phyloP scores from a whole-genome alignment of 176 grass and related monocot species.

The Avena insularis region DNA sequence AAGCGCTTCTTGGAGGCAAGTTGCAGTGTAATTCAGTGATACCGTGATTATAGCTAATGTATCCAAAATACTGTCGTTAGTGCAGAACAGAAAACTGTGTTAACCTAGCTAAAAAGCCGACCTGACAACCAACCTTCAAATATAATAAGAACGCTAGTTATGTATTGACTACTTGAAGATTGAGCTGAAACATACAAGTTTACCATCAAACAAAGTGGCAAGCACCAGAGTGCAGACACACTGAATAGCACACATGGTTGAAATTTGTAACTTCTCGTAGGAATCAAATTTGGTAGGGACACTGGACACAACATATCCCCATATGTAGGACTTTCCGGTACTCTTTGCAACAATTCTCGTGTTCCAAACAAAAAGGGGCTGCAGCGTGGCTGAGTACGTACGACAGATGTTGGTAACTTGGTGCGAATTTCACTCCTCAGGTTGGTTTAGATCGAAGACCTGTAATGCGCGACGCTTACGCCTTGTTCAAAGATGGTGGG shows the following conservation, averaged over 20 bases:
- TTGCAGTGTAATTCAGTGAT: neutral
- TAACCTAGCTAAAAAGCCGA: neutral
- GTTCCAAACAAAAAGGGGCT: neutral
- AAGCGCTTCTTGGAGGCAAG: slow-evolving; percentile 85
- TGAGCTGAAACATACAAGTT: neutral
- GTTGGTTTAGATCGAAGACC: slow-evolving; percentile 77
- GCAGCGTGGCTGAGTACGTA: neutral
- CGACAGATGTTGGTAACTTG: neutral
- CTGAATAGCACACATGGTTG: no score
- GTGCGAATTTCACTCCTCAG: slow-evolving; percentile 42
- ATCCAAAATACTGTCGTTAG: neutral
- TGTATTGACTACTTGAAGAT: neutral
- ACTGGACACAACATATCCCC: neutral
- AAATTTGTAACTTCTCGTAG: no score
- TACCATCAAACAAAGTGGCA: no score
- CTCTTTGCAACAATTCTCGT: neutral
- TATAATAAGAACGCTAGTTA: neutral
- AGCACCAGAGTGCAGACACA: no score
- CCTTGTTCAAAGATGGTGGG: slow-evolving; percentile 74
- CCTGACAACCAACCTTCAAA: neutral
- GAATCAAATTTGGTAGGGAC: no score
- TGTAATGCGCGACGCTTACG: slow-evolving; percentile 74
- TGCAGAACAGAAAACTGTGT: neutral
- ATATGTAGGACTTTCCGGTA: neutral
- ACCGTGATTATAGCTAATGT: neutral